Percentiles rank a stretch among this genome's conserved stretches.
Evolutionary conservation across 2,329 filamentous ascomycete species (phyloP).

Genomic region (Moelleriella libera): DNA sequence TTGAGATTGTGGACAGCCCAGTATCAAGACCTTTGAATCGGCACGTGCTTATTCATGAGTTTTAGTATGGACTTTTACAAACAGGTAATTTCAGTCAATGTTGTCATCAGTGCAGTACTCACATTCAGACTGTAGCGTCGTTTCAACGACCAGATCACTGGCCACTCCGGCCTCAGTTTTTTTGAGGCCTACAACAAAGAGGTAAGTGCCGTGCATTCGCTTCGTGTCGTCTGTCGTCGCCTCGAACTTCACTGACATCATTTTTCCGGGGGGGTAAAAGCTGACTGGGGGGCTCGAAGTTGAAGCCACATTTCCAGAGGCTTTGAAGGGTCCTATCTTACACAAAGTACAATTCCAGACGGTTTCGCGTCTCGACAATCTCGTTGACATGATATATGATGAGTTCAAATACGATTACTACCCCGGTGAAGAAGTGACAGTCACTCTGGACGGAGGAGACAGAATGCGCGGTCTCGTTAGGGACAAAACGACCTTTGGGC

Average conservation of each 20-base stretch:
- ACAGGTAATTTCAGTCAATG: conserved; percentile 39
- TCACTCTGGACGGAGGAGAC: conserved; percentile 55
- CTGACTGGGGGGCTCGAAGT: conserved; percentile 74
- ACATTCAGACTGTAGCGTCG: conserved; percentile 41
- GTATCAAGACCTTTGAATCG: too few relatives aligned
- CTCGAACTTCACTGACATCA: neutral
- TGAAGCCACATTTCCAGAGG: conserved; percentile 81
- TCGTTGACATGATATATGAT: conserved; percentile 53
- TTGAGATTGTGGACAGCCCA: too few relatives aligned
- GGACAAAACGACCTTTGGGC: conserved; percentile 70
- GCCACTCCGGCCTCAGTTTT: conserved; percentile 80
- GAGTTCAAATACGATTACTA: conserved; percentile 86
- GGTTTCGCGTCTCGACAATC: conserved; percentile 74
- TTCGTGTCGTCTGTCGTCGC: too few relatives aligned
- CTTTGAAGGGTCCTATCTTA: conserved; percentile 79
- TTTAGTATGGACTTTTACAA: conserved; percentile 82
- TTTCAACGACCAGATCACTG: conserved; percentile 93
- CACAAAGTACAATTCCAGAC: conserved; percentile 86
- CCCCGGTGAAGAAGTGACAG: conserved; percentile 71
- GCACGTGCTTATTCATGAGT: too few relatives aligned
- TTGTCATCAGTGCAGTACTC: neutral
- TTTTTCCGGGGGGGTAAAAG: conserved; percentile 22
- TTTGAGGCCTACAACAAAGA: conserved; percentile 88
- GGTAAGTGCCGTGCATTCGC: conserved; percentile 33
- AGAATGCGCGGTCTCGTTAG: conserved; percentile 61